Conservation (phyloP, 208 protist genomes). For the Porcisia deanei region DNA sequence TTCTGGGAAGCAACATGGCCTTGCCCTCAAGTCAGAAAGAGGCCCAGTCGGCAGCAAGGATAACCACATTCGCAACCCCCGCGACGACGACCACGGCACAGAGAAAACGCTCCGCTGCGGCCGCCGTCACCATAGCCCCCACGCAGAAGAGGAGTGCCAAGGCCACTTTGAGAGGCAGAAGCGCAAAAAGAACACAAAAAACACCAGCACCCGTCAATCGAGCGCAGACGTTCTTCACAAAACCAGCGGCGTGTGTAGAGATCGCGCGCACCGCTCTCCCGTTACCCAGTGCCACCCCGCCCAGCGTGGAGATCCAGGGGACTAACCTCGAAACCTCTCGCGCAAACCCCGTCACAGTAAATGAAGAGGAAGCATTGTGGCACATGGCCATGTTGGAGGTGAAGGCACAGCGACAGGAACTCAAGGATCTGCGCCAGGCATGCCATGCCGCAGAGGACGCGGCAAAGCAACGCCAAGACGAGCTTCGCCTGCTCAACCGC, state of each 20-base stretch:
- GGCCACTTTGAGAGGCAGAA: neutral
- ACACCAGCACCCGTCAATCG: neutral
- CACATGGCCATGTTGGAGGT: constrained; percentile 65
- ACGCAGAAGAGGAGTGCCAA: neutral
- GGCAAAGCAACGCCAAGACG: constrained; percentile 19
- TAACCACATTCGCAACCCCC: neutral
- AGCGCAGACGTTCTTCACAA: neutral
- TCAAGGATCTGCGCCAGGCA: constrained; percentile 47
- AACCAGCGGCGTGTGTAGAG: neutral
- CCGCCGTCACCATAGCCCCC: neutral
- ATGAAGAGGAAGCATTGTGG: constrained; percentile 59
- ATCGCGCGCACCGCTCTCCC: neutral
- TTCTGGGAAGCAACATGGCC: too few species aligned
- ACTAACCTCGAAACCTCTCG: neutral
- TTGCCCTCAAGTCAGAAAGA: neutral
- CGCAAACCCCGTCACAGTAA: neutral
- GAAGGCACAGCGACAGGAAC: constrained; percentile 59
- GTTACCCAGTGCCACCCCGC: neutral
- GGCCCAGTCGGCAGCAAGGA: neutral
- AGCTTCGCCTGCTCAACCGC: constrained; percentile 43
- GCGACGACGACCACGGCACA: neutral
- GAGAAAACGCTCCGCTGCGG: neutral
- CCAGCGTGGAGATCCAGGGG: neutral
- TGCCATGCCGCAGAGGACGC: constrained; percentile 47
- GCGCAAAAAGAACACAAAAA: neutral